Evolutionary conservation across 371 early-diverging fungal genomes (phyloP).

Genomic region (Rhizopus arrhizus): DNA sequence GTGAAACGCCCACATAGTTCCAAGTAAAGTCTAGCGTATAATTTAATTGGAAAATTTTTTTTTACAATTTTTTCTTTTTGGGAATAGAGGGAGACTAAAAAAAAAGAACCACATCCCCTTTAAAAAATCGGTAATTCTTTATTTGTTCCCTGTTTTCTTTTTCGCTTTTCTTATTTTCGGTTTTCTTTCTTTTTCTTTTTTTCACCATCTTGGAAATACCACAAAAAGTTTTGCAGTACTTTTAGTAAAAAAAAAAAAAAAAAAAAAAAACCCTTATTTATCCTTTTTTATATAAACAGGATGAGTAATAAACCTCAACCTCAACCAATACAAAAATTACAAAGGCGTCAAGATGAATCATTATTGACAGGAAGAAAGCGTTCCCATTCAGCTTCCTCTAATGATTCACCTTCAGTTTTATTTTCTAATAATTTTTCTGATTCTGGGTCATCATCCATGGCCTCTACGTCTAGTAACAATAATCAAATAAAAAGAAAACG

Average conservation of each 20-base stretch:
- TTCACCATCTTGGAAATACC: neutral
- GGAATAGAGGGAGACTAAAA: neutral
- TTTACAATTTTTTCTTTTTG: slow-evolving; percentile 4
- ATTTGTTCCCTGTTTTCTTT: slow-evolving; percentile 2
- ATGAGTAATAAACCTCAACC: neutral
- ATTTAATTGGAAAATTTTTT: neutral
- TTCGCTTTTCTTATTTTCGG: slow-evolving; percentile 10
- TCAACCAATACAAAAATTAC: slow-evolving; percentile 2
- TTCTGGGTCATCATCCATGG: slow-evolving; percentile 26
- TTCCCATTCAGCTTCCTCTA: slow-evolving; percentile 24
- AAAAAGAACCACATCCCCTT: slow-evolving; percentile 15
- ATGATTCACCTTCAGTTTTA: slow-evolving; percentile 15
- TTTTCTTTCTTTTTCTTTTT: slow-evolving; percentile 7
- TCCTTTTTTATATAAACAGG: slow-evolving; percentile 2
- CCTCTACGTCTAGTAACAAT: neutral
- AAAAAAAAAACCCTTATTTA: neutral
- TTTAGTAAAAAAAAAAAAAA: no score
- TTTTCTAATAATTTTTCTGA: slow-evolving; percentile 26
- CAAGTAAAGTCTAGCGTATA: neutral
- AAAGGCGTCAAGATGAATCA: neutral
- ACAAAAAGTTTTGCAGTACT: no score
- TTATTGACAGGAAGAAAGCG: slow-evolving; percentile 15
- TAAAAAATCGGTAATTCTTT: slow-evolving; percentile 14
- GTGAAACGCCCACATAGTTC: slow-evolving; percentile 18
- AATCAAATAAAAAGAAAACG: neutral